Conservation (phyloP, 2,329 filamentous ascomycete species). For the Ceratocystis harringtonii region DNA sequence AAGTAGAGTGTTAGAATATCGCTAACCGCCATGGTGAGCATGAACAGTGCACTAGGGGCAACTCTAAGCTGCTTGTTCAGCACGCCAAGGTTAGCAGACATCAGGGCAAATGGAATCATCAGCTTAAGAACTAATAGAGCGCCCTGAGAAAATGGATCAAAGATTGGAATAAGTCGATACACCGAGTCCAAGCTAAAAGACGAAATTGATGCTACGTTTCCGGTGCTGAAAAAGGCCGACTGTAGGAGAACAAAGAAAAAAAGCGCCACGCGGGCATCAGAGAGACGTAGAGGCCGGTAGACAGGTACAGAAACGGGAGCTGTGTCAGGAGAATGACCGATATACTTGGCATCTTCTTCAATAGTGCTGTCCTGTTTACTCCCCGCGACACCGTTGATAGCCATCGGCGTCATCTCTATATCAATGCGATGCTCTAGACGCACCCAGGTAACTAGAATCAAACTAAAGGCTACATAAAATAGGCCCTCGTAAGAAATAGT, state of each 20-base stretch:
- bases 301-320: conserved; percentile 9
- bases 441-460: conserved; percentile 75
- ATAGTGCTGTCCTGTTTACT: background rate
- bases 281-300: conserved; percentile 55
- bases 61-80: conserved; percentile 73
- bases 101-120: conserved; percentile 80
- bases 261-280: conserved; percentile 75
- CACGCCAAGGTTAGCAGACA: conserved; percentile 88
- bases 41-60: conserved; percentile 78
- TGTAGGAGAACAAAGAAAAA: conserved; percentile 95
- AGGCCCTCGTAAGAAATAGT: conserved; percentile 95
- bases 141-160: conserved; percentile 84
- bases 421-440: conserved; percentile 59
- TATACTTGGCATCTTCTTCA: conserved; percentile 18
- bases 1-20: conserved; percentile 90
- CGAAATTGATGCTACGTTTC: conserved; percentile 86
- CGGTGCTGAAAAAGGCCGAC: conserved; percentile 91
- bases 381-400: background rate
- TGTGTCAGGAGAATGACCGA: conserved; percentile 9
- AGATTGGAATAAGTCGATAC: conserved; percentile 71
- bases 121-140: conserved; percentile 78
- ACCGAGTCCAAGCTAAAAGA: conserved; percentile 91
- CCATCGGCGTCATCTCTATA: background rate
- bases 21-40: conserved; percentile 81
- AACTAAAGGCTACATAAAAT: conserved; percentile 83